Evolutionary conservation across 805 yeast genomes (phyloP), one percentile per base, ranked within the genome.

Genomic region (Saccharomyces paradoxus): DNA sequence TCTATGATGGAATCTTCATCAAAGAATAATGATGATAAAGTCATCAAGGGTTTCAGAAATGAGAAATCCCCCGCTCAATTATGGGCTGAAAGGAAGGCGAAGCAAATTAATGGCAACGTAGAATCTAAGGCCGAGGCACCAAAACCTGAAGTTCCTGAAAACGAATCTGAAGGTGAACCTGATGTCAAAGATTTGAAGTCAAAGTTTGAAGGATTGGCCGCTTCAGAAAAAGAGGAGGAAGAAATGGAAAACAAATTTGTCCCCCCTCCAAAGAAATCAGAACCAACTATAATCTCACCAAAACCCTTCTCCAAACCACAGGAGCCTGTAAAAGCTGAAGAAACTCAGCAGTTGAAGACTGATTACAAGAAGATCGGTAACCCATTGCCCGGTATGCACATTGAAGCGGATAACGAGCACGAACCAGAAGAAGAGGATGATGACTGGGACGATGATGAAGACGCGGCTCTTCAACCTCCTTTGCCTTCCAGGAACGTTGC

Each of bases 11-110:
- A 50, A 13, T 51, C 65, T 28, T 44, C 60, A n/a, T 53, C 53
- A 17, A 47, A 50, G 21, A 56, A 52, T n/a, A 59, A 63, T 49
- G 62, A 65, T 41, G 74, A 71, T 46, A 77, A 79, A 56, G 71
- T 77, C 3, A 77, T 79, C 49, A 82, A 83, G 53, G 92, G 89
- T 44, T 72, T 82, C 50, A 80, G 80, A 57, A 80, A 78, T 57
- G 97, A 96, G 57, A 87, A 89, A 71, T 87, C 96, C 7, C 97
- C 97, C 26, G 97, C 97, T 29, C 97, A 90, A 73, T 64, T 88
- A 29, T 90, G 97, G 97, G 97, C 97, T 26, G 97, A 87, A 67
- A 87, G 84, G 73, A 82, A 85, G 66, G 96, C 89, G 50, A 78
- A 83, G 67, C 81, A 75, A 29, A 50, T 48, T 29, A 53, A 48